Evolutionary conservation across 2,329 filamentous ascomycete genomes (phyloP).

Genomic region (Seiridium unicorne): DNA sequence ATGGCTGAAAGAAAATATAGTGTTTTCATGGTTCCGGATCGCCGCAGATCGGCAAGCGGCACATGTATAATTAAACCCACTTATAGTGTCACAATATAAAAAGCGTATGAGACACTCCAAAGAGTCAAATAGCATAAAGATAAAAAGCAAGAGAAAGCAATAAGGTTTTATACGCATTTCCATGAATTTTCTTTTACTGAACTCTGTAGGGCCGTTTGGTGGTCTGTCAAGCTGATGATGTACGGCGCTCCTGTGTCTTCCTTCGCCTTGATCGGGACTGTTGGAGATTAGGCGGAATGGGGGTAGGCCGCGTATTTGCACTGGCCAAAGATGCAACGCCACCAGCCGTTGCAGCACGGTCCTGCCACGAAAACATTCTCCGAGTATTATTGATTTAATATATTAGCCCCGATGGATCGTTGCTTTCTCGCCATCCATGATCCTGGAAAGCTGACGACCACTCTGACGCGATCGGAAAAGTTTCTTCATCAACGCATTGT

Average conservation of each 20-base stretch:
- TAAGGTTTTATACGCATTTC: too few species aligned
- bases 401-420: conserved; percentile 29
- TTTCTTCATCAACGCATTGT: neutral
- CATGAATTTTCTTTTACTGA: too few species aligned
- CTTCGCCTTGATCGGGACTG: neutral
- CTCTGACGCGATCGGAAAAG: neutral
- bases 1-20: neutral
- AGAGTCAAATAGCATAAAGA: too few species aligned
- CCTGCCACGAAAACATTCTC: neutral
- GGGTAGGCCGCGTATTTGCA: neutral
- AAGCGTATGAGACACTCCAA: too few species aligned
- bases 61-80: too few species aligned
- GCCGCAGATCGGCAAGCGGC: too few species aligned
- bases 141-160: too few species aligned
- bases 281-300: conserved; percentile 3
- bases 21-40: too few species aligned
- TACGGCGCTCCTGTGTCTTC: neutral
- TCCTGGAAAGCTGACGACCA: neutral
- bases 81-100: too few species aligned
- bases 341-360: conserved; percentile 9
- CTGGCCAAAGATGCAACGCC: neutral
- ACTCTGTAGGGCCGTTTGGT: too few species aligned
- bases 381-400: conserved; percentile 9
- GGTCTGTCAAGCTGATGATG: too few species aligned
- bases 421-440: conserved; percentile 15